phyloP scores from a whole-genome alignment of 805 yeast species.

The Pichia gijzeniarum region DNA sequence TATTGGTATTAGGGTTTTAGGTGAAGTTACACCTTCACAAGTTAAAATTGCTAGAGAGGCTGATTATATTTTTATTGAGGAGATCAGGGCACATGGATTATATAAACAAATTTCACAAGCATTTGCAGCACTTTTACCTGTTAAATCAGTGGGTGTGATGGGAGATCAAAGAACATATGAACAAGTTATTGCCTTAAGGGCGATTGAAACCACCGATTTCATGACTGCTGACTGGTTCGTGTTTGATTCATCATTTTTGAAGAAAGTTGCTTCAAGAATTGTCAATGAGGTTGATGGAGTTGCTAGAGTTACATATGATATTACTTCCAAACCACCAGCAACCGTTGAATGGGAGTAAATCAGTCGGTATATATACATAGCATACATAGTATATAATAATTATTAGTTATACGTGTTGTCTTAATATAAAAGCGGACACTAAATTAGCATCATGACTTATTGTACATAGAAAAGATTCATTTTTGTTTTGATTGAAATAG shows the following conservation, averaged over 20 bases:
- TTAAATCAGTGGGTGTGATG: slow-evolving; percentile 98
- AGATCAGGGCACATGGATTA: slow-evolving; percentile 87
- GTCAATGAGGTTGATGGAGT: slow-evolving; percentile 99
- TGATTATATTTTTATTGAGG: slow-evolving; percentile 92
- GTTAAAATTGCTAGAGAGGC: slow-evolving; percentile 97
- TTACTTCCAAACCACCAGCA: slow-evolving; percentile 99
- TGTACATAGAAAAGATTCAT: slow-evolving; percentile 47
- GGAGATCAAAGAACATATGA: slow-evolving; percentile 99
- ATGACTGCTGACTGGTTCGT: slow-evolving; percentile 99
- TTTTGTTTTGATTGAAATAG: slow-evolving; percentile 16
- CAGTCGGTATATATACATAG: too few relatives aligned
- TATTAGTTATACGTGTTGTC: slow-evolving; percentile 15
- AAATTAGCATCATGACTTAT: slow-evolving; percentile 62
- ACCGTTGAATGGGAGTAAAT: slow-evolving; percentile 97
- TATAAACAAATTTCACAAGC: slow-evolving; percentile 95
- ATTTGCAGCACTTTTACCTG: slow-evolving; percentile 94
- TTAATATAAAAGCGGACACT: slow-evolving; percentile 47
- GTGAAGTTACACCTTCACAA: slow-evolving; percentile 91
- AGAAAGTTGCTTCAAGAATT: slow-evolving; percentile 89
- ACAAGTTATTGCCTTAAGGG: slow-evolving; percentile 98
- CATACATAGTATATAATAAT: too few relatives aligned
- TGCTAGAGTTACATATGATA: slow-evolving; percentile 97
- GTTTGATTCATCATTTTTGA: slow-evolving; percentile 87
- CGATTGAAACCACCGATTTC: slow-evolving; percentile 95
- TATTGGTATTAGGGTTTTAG: slow-evolving; percentile 95